A percentile compares a stretch with the other conserved stretches of the same genome.
phyloP scores from a whole-genome alignment of 2,329 filamentous ascomycete genomes.

The Tricladium varicosporioides region DNA sequence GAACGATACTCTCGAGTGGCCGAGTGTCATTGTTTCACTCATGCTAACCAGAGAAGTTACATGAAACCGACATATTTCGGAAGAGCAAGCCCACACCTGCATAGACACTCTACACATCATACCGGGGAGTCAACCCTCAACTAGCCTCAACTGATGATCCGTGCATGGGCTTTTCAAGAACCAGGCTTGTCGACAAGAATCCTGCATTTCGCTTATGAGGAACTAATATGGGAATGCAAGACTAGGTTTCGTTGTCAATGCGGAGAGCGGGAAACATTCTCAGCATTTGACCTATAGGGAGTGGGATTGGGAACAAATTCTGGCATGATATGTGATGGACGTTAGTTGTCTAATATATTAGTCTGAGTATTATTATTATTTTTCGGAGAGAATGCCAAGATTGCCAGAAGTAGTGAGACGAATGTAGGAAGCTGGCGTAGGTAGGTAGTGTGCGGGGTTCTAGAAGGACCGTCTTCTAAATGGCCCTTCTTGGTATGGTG shows the following conservation, averaged over 20 bases:
- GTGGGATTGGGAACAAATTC: neutral
- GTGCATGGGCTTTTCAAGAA: conserved; percentile 8
- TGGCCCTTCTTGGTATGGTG: neutral
- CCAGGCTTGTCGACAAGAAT: conserved; percentile 2
- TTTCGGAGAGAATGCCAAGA: neutral
- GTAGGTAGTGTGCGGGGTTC: neutral
- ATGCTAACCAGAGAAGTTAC: neutral
- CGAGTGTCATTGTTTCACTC: neutral
- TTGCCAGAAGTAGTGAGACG: neutral
- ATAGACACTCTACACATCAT: neutral
- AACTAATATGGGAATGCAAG: conserved; percentile 8
- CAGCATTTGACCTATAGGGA: neutral
- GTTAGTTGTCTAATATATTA: neutral
- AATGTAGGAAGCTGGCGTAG: neutral
- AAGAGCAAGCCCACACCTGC: neutral
- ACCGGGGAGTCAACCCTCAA: neutral
- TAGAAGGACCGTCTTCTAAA: neutral
- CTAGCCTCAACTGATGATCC: neutral
- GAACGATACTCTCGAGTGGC: neutral
- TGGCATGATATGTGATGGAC: neutral
- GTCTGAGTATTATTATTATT: neutral
- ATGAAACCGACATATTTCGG: neutral
- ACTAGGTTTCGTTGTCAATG: neutral
- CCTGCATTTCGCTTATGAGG: neutral
- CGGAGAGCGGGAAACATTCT: neutral